Evolutionary conservation across 805 yeast species (phyloP), one percentile per base, ranked within the genome.

Genomic region (Jamesozyma jinghongensis): DNA sequence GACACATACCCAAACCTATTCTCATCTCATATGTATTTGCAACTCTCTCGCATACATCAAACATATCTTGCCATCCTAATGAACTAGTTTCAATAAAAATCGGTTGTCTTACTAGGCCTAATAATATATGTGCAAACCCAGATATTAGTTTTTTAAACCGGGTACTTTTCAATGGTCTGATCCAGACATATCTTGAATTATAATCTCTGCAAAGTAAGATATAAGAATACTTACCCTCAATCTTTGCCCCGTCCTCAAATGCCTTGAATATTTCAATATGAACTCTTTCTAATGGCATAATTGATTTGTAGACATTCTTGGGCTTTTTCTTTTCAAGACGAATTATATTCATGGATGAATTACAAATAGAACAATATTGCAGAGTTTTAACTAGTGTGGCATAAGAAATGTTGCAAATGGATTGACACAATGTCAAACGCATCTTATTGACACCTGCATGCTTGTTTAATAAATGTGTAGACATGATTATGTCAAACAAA

Each of bases 391-490:
- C 40, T 19, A 46, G 43, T 16, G 50, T 43, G 7, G 44, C 52
- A 18, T 54, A 44, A 3, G 61, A 52, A 19, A 53, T 46, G 38
- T 61, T 62, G 6, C 59, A 50, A 34, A 51, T 56, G 19, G 43
- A 42, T 22, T 48, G 43, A 10, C 40, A 40, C 14, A 62, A 27
- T 11, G 44, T 37, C 10, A 40, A 40, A 35, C 51, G 49, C 5
- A 58, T 36, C 12, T 40, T 39, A 18, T 46, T 46, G 20, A 36
- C 42, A 5, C 43, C 40, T 31, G 48, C 41, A 43, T 60, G 65
- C 14, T 46, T 42, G 43, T 62, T 61, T 44, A 60, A 44, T n/a
- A 62, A 32, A 41, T 62, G 66, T 3, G 56, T 51, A 11, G 52
- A 48, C 46, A 60, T 50, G 5, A 60, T 46, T 33, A 57, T 40